These are phyloP conservation scores for Picochlorum costavermella DNA, from an alignment of 139 green algal genomes.

Conservation along the genomic window DNA sequence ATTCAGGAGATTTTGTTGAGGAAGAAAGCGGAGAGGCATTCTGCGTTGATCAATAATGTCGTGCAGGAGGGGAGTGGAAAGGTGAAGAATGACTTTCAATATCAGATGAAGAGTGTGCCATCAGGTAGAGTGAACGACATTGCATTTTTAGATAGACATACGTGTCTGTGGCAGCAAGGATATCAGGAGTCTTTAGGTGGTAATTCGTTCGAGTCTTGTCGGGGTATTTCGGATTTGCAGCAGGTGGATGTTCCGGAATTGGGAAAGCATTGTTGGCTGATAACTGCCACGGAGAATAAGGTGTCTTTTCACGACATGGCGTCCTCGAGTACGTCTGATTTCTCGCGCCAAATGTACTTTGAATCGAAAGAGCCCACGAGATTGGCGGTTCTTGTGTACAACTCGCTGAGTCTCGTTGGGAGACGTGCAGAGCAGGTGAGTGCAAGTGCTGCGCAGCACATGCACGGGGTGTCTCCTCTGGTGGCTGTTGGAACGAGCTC, in stretches of 20 bases:
- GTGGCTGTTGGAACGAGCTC: conserved; percentile 41
- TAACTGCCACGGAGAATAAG: conserved; percentile 55
- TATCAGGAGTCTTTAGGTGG: conserved; percentile 32
- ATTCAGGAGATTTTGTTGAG: conserved; percentile 47
- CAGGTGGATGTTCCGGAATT: conserved; percentile 24
- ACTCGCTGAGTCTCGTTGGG: conserved; percentile 15
- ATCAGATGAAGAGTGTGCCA: conserved; percentile 22
- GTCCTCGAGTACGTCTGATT: conserved; percentile 19
- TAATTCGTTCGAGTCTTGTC: conserved; percentile 14
- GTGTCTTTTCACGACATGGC: conserved; percentile 44
- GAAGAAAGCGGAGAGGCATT: conserved; percentile 30
- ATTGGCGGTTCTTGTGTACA: conserved; percentile 36
- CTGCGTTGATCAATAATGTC: conserved; percentile 20
- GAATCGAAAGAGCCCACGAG: conserved; percentile 39
- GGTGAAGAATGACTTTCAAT: background rate
- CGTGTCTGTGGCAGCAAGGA: conserved; percentile 43
- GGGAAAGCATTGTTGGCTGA: conserved; percentile 34
- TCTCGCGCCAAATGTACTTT: conserved; percentile 30
- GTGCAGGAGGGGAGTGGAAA: conserved; percentile 14
- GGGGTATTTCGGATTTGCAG: conserved; percentile 30
- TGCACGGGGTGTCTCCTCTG: conserved; percentile 20
- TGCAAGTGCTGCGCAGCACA: background rate
- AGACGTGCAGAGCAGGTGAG: conserved; percentile 3
- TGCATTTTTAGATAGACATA: conserved; percentile 45
- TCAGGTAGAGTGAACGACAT: conserved; percentile 40